Evolutionary conservation across 192 early-diverging fungal species (phyloP).

Genomic region (Kickxella alabastrina): DNA sequence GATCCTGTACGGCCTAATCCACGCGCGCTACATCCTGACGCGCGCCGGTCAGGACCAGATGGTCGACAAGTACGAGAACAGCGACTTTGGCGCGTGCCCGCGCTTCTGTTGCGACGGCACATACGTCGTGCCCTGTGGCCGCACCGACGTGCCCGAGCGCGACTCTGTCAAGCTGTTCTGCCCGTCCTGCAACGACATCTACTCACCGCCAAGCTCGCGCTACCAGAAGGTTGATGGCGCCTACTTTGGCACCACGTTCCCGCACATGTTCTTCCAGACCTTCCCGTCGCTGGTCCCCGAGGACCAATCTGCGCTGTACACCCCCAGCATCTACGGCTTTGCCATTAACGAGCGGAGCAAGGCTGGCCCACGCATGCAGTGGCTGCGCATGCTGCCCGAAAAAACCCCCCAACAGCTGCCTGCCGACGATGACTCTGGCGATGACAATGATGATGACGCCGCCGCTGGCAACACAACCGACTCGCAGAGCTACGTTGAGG

Average conservation of each 20-base stretch:
- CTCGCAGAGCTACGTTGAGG: constrained; percentile 40
- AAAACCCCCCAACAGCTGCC: not conserved
- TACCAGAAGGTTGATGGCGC: constrained; percentile 74
- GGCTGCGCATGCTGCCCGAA: constrained; percentile 68
- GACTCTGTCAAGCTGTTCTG: constrained; percentile 75
- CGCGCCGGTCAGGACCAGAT: constrained; percentile 81
- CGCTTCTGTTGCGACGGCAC: constrained; percentile 63
- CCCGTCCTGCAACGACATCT: constrained; percentile 77
- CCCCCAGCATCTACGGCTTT: constrained; percentile 91
- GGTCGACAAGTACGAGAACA: constrained; percentile 72
- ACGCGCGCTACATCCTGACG: constrained; percentile 88
- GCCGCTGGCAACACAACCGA: constrained; percentile 17
- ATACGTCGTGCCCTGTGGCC: constrained; percentile 66
- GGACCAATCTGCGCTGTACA: constrained; percentile 59
- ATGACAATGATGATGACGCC: constrained; percentile 8
- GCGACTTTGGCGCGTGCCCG: constrained; percentile 75
- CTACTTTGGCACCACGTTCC: constrained; percentile 94
- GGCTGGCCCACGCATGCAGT: constrained; percentile 85
- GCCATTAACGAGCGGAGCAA: constrained; percentile 69
- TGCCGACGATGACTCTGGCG: constrained; percentile 5
- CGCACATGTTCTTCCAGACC: constrained; percentile 85
- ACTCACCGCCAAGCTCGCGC: constrained; percentile 67
- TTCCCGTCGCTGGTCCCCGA: constrained; percentile 74
- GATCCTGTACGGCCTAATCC: constrained; percentile 90
- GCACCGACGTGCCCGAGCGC: constrained; percentile 62